phyloP scores from a whole-genome alignment of 1,284 basidiomycete species.

The Malassezia sympodialis region DNA sequence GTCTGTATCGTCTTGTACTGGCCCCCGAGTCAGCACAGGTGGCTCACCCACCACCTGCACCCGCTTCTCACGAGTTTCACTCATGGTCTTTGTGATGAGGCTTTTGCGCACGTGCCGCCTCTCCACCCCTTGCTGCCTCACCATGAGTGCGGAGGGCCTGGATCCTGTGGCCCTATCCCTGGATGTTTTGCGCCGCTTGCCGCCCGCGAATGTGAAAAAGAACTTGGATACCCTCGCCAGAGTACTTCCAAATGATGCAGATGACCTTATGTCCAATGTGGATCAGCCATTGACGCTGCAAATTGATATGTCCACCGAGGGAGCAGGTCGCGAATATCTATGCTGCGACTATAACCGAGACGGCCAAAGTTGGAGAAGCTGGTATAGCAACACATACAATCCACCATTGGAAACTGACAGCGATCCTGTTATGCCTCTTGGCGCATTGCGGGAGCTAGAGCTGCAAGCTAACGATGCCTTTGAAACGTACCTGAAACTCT shows the following conservation, averaged over 20 bases:
- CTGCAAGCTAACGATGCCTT: conserved; percentile 89
- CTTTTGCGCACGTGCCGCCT: conserved; percentile 2
- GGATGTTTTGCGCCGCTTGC: conserved; percentile 87
- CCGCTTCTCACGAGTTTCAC: conserved; percentile 5
- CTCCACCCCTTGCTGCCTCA: conserved; percentile 5
- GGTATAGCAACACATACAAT: conserved; percentile 92
- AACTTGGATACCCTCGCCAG: conserved; percentile 73
- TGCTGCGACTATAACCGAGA: conserved; percentile 97
- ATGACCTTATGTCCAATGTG: conserved; percentile 86
- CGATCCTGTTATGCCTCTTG: conserved; percentile 62
- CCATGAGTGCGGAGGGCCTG: conserved; percentile 7
- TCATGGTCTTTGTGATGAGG: neutral
- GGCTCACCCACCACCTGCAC: conserved; percentile 14
- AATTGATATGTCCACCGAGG: conserved; percentile 60
- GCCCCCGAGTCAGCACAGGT: neutral
- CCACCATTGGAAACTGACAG: conserved; percentile 54
- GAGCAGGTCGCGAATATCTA: conserved; percentile 69
- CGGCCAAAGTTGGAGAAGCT: conserved; percentile 87
- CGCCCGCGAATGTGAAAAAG: conserved; percentile 77
- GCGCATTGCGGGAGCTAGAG: conserved; percentile 79
- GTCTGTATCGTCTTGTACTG: conserved; percentile 16
- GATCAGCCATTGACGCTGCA: conserved; percentile 83
- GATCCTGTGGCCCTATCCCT: conserved; percentile 52
- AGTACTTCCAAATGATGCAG: conserved; percentile 71
- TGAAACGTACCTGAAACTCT: conserved; percentile 94